Conservation (phyloP, 805 yeast genomes). For the Kodamaea kakaduensis region DNA sequence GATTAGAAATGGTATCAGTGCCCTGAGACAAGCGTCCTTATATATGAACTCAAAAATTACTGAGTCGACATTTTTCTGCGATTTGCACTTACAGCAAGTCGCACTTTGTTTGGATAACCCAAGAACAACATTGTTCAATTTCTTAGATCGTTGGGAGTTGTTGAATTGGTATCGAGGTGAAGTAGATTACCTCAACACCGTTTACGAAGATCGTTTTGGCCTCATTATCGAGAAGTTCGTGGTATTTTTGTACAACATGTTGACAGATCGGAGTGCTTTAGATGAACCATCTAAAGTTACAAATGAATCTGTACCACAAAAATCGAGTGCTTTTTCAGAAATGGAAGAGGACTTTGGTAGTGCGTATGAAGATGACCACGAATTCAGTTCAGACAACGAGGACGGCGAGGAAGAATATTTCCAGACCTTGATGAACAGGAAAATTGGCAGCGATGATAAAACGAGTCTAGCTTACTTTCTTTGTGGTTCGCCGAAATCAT, state of each 20-base stretch:
- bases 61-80: slow-evolving; percentile 40
- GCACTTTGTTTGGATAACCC: slow-evolving; percentile 39
- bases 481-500: slow-evolving; percentile 50
- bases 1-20: slow-evolving; percentile 67
- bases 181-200: slow-evolving; percentile 28
- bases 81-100: slow-evolving; percentile 45
- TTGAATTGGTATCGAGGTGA: slow-evolving; percentile 44
- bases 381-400: background rate
- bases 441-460: slow-evolving; percentile 23
- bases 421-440: slow-evolving; percentile 19
- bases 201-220: slow-evolving; percentile 47
- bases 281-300: background rate
- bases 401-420: slow-evolving; percentile 2
- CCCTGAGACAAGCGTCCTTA: slow-evolving; percentile 46
- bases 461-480: slow-evolving; percentile 37
- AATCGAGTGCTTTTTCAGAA: background rate
- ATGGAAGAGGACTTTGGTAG: slow-evolving; percentile 1
- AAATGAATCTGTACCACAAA: background rate
- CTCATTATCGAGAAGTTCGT: slow-evolving; percentile 42
- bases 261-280: slow-evolving; percentile 36
- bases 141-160: slow-evolving; percentile 57
- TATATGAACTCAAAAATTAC: slow-evolving; percentile 43
- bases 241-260: slow-evolving; percentile 40
- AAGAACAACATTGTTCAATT: slow-evolving; percentile 29
- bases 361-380: too few relatives aligned